These are phyloP conservation scores for Pythium volutum DNA, from an alignment of 352 stramenopile species.

Conservation along the genomic window DNA sequence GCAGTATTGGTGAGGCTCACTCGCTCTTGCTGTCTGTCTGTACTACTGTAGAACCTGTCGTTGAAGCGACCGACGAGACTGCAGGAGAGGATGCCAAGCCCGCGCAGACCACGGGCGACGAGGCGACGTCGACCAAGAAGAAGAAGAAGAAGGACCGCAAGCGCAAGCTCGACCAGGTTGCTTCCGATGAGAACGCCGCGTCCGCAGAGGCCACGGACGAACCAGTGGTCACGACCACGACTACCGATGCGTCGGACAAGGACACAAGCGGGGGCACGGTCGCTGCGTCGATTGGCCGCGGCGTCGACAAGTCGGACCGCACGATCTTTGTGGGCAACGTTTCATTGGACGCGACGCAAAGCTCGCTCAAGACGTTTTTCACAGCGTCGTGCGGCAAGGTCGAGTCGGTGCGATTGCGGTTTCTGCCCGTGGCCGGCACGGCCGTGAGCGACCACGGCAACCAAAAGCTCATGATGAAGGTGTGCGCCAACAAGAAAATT, in stretches of 20 bases:
- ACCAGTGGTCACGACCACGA: not conserved
- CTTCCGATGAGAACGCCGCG: constrained; percentile 1
- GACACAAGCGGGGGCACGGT: constrained; percentile 10
- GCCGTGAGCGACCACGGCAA: constrained; percentile 85
- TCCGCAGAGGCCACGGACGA: constrained; percentile 6
- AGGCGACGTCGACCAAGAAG: constrained; percentile 25
- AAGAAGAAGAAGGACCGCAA: constrained; percentile 40
- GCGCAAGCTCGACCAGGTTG: constrained; percentile 15
- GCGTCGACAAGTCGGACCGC: constrained; percentile 45
- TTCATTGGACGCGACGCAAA: constrained; percentile 78
- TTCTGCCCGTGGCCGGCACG: constrained; percentile 82
- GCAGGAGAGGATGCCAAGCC: constrained; percentile 9
- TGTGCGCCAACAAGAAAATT: constrained; percentile 89
- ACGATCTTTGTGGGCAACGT: constrained; percentile 93
- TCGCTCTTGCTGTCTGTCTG: not conserved
- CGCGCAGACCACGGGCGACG: not conserved
- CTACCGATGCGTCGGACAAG: not conserved
- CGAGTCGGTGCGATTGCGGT: constrained; percentile 82
- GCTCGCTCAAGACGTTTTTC: constrained; percentile 83
- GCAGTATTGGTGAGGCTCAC: not conserved
- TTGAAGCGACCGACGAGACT: constrained; percentile 1
- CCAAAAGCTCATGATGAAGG: constrained; percentile 91
- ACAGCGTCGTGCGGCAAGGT: constrained; percentile 73
- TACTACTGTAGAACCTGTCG: constrained; percentile 1
- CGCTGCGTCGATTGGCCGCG: constrained; percentile 1